These are phyloP conservation scores for Fusarium sp. DNA, from an alignment of 2,329 filamentous ascomycete genomes.

Conservation along the genomic window DNA sequence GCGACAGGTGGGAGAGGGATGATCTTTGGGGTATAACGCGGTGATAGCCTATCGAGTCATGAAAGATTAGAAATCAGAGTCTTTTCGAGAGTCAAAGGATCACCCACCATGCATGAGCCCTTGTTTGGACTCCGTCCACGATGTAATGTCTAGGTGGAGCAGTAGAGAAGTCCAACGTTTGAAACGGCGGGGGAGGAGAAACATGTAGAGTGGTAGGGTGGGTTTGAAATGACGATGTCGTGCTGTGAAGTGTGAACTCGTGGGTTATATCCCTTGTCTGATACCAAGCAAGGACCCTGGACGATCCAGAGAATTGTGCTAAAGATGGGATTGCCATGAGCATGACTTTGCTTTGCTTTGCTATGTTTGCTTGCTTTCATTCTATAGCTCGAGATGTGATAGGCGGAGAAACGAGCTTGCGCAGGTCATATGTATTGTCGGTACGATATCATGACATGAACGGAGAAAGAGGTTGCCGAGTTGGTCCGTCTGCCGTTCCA, in stretches of 20 bases:
- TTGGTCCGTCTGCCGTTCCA: conserved; percentile 1
- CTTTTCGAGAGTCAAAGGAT: conserved; percentile 18
- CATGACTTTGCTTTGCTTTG: conserved; percentile 9
- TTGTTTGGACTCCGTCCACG: conserved; percentile 15
- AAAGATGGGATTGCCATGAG: conserved; percentile 2
- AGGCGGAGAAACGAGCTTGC: not conserved
- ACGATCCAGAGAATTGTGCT: not conserved
- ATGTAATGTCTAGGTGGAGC: conserved; percentile 26
- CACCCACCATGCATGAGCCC: conserved; percentile 17
- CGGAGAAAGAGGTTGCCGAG: conserved; percentile 12
- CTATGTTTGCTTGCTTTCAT: conserved; percentile 10
- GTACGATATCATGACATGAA: not conserved
- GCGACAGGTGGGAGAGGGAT: not conserved
- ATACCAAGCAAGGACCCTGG: conserved; percentile 15
- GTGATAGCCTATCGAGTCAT: not conserved
- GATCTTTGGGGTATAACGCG: conserved; percentile 2
- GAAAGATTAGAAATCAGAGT: conserved; percentile 11
- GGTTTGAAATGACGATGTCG: conserved; percentile 14
- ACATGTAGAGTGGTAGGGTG: conserved; percentile 1
- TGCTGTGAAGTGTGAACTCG: conserved; percentile 16
- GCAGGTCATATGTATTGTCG: conserved; percentile 1
- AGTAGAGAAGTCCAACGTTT: conserved; percentile 31
- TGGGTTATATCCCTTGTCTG: conserved; percentile 18
- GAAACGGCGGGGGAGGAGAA: conserved; percentile 36
- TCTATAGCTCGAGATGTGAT: conserved; percentile 9